Evolutionary conservation across 495 filamentous ascomycete genomes (phyloP).

Genomic region (Aspergillus carlsbadensis): DNA sequence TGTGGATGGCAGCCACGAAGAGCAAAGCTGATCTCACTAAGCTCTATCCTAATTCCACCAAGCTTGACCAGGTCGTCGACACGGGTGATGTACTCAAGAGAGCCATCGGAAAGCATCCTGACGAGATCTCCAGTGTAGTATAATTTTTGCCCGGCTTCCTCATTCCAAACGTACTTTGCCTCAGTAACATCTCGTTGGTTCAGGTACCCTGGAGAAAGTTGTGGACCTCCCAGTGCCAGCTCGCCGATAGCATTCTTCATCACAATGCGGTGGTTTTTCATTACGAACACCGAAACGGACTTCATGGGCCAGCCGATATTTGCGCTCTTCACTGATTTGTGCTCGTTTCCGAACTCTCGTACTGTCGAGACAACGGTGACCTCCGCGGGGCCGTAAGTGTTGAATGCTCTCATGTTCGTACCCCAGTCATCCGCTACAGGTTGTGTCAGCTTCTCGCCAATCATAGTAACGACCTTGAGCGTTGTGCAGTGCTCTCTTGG

Average conservation of each 20-base stretch:
- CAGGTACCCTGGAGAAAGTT: constrained; percentile 43
- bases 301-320: constrained; percentile 38
- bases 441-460: constrained; percentile 89
- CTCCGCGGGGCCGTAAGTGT: constrained; percentile 41
- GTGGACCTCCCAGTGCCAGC: constrained; percentile 42
- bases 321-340: constrained; percentile 29
- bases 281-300: constrained; percentile 34
- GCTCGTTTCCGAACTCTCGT: constrained; percentile 30
- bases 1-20: constrained; percentile 30
- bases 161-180: constrained; percentile 38
- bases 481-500: constrained; percentile 30
- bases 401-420: constrained; percentile 30
- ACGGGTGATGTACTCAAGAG: constrained; percentile 42
- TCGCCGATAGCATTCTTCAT: constrained; percentile 45
- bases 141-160: constrained; percentile 24
- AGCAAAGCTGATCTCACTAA: constrained; percentile 37
- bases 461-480: constrained; percentile 80
- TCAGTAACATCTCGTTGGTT: constrained; percentile 42
- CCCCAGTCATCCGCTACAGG: constrained; percentile 40
- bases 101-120: constrained; percentile 40
- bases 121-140: constrained; percentile 57
- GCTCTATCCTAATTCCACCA: constrained; percentile 37
- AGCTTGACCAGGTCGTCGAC: constrained; percentile 39
- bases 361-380: constrained; percentile 38
- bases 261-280: constrained; percentile 24